Conservation (phyloP, 1,284 basidiomycete genomes). For the Meripilus lineatus region DNA sequence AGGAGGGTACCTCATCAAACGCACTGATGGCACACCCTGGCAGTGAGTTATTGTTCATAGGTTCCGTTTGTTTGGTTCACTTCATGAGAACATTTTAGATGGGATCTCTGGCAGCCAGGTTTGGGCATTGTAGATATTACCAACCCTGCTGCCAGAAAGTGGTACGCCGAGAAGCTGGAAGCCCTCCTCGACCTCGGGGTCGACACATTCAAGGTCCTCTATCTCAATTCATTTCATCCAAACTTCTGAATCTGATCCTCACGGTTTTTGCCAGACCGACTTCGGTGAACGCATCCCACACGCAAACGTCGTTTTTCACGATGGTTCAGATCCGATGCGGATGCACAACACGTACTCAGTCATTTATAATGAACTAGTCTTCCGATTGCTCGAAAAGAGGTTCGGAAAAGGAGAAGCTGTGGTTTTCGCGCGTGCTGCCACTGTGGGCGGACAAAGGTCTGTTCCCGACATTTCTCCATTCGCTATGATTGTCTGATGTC, state of each 20-base stretch:
- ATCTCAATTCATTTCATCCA: background rate
- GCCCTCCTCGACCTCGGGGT: slow-evolving; percentile 66
- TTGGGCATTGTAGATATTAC: slow-evolving; percentile 68
- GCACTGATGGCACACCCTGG: slow-evolving; percentile 66
- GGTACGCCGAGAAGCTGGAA: slow-evolving; percentile 59
- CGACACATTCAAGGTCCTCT: slow-evolving; percentile 60
- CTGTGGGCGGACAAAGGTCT: slow-evolving; percentile 64
- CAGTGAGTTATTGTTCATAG: slow-evolving; percentile 41
- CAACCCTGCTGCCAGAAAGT: slow-evolving; percentile 63
- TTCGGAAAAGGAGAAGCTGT: slow-evolving; percentile 65
- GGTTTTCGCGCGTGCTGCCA: slow-evolving; percentile 63
- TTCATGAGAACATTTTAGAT: slow-evolving; percentile 30
- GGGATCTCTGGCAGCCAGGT: slow-evolving; percentile 72
- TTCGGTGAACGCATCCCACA: slow-evolving; percentile 71
- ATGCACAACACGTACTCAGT: slow-evolving; percentile 66
- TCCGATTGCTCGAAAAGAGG: slow-evolving; percentile 50
- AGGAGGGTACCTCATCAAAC: slow-evolving; percentile 66
- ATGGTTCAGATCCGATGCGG: slow-evolving; percentile 65
- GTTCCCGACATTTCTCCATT: background rate
- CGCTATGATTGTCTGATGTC: background rate
- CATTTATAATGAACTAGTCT: slow-evolving; percentile 68
- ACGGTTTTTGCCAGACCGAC: slow-evolving; percentile 45
- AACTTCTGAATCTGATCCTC: background rate
- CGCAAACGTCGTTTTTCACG: slow-evolving; percentile 53
- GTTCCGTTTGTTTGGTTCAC: background rate